Evolutionary conservation across 768 basidiomycete genomes (phyloP).

Genomic region (Holtermannia corniformis): DNA sequence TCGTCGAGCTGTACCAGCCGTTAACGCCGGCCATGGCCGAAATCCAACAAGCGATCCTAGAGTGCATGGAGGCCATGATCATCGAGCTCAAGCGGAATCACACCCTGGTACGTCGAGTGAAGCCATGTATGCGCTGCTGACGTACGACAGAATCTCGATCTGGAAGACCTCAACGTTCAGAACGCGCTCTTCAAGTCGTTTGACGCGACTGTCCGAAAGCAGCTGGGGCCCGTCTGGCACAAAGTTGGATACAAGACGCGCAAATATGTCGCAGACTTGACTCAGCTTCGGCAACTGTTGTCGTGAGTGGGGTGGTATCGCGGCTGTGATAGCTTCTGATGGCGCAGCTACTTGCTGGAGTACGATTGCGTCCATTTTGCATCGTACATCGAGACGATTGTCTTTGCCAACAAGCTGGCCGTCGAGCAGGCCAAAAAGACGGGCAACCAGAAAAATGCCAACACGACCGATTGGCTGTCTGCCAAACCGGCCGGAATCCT

Average conservation of each 20-base stretch:
- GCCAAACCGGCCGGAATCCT: constrained; percentile 84
- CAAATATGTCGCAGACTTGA: constrained; percentile 79
- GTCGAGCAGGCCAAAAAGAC: constrained; percentile 24
- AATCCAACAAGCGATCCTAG: constrained; percentile 82
- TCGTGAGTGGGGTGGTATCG: constrained; percentile 48
- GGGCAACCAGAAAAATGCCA: constrained; percentile 59
- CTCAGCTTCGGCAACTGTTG: constrained; percentile 70
- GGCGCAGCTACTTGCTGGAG: constrained; percentile 64
- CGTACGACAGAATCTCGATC: constrained; percentile 65
- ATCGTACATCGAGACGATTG: constrained; percentile 80
- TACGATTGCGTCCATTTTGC: constrained; percentile 89
- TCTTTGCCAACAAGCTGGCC: constrained; percentile 48
- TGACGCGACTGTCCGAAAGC: constrained; percentile 73
- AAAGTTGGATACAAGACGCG: constrained; percentile 88
- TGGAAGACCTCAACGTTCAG: constrained; percentile 85
- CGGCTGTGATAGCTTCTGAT: background rate
- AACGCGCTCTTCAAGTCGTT: constrained; percentile 92
- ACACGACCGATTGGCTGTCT: constrained; percentile 53
- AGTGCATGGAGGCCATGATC: constrained; percentile 86
- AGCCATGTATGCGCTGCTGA: background rate
- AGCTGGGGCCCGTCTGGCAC: constrained; percentile 92
- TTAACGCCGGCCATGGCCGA: constrained; percentile 80
- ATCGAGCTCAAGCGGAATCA: constrained; percentile 83
- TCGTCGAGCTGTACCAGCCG: constrained; percentile 79
- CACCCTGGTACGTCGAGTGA: constrained; percentile 50